These are phyloP conservation scores for Claviceps citrina DNA, from an alignment of 2,329 filamentous ascomycete species.

Conservation along the genomic window DNA sequence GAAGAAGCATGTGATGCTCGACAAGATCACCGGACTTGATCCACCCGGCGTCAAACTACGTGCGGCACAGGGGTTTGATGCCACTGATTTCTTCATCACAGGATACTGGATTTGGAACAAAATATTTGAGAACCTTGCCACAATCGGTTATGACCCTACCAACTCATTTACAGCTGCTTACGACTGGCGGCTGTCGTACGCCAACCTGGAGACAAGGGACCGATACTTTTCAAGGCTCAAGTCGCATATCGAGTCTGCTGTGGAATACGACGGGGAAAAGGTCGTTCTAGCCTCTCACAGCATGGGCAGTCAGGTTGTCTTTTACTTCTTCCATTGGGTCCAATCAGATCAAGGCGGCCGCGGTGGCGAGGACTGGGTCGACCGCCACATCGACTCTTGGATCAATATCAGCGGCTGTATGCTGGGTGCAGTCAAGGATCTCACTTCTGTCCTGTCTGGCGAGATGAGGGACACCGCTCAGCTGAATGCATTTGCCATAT, in stretches of 20 bases:
- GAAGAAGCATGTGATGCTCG: slow-evolving; percentile 96
- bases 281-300: slow-evolving; percentile 81
- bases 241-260: slow-evolving; percentile 73
- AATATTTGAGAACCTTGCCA: slow-evolving; percentile 90
- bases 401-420: slow-evolving; percentile 98
- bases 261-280: slow-evolving; percentile 60
- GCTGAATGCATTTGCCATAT: slow-evolving; percentile 89
- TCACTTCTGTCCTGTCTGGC: slow-evolving; percentile 80
- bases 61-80: slow-evolving; percentile 91
- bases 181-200: slow-evolving; percentile 86
- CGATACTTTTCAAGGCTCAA: slow-evolving; percentile 90
- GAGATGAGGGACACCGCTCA: slow-evolving; percentile 98
- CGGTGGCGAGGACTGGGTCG: slow-evolving; percentile 79
- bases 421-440: slow-evolving; percentile 82
- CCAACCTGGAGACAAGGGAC: slow-evolving; percentile 77
- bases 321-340: slow-evolving; percentile 71
- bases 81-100: slow-evolving; percentile 84
- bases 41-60: slow-evolving; percentile 80
- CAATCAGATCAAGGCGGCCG: slow-evolving; percentile 62
- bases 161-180: slow-evolving; percentile 57
- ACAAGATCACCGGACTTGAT: slow-evolving; percentile 79
- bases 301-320: slow-evolving; percentile 92
- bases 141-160: slow-evolving; percentile 84
- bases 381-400: slow-evolving; percentile 80
- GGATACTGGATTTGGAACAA: slow-evolving; percentile 99